Evolutionary conservation across 2,329 filamentous ascomycete species (phyloP).

Genomic region (Clonostachys solani): DNA sequence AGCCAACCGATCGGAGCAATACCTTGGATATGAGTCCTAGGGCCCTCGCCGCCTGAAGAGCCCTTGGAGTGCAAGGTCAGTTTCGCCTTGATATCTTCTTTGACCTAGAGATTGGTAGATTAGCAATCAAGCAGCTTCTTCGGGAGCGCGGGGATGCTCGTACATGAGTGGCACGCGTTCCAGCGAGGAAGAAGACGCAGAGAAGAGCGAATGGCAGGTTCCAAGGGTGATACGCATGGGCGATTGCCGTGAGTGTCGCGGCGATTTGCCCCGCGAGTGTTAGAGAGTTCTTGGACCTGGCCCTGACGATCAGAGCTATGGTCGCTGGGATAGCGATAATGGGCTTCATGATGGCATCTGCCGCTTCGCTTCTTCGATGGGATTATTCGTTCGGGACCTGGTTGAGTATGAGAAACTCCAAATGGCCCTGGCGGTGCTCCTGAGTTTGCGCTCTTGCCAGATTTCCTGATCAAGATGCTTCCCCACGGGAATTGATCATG

Average conservation of each 20-base stretch:
- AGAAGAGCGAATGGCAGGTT: conserved; percentile 85
- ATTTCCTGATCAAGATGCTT: too few relatives aligned
- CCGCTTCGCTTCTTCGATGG: too few relatives aligned
- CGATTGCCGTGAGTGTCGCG: conserved; percentile 68
- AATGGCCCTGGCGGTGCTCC: too few relatives aligned
- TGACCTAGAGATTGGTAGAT: conserved; percentile 52
- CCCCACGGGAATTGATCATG: too few relatives aligned
- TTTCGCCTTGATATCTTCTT: conserved; percentile 78
- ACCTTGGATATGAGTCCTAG: conserved; percentile 80
- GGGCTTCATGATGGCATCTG: conserved; percentile 42
- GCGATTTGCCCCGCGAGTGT: conserved; percentile 71
- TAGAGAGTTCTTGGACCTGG: conserved; percentile 69
- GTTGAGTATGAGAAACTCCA: too few relatives aligned
- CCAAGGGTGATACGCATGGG: conserved; percentile 91
- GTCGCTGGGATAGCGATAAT: conserved; percentile 55
- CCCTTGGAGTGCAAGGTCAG: conserved; percentile 77
- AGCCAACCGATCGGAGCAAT: conserved; percentile 6
- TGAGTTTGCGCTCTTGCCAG: too few relatives aligned
- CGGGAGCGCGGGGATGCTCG: conserved; percentile 3
- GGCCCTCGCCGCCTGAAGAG: conserved; percentile 70
- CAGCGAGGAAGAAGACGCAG: conserved; percentile 80
- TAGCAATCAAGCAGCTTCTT: neutral
- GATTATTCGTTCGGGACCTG: too few relatives aligned
- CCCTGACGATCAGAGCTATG: conserved; percentile 59
- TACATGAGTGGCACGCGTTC: conserved; percentile 80